These are phyloP conservation scores for Hymenoscyphus albidus DNA, from an alignment of 2,329 filamentous ascomycete genomes.

Conservation along the genomic window DNA sequence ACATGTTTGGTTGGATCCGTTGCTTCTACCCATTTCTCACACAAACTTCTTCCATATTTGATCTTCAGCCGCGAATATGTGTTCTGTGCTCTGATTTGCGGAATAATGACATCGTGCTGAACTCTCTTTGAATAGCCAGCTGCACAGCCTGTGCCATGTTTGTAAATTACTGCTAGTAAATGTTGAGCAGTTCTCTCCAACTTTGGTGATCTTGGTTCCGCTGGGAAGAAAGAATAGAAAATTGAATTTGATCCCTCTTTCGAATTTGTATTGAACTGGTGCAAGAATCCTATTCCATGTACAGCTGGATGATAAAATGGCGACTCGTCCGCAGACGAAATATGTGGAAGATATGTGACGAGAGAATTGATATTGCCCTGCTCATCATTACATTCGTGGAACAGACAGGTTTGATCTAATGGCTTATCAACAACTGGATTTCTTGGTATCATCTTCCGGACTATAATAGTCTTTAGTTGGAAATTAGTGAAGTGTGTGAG, in stretches of 20 bases:
- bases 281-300: slow-evolving; percentile 69
- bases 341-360: slow-evolving; percentile 77
- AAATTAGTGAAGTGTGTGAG: slow-evolving; percentile 46
- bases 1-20: slow-evolving; percentile 91
- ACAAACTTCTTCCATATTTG: slow-evolving; percentile 68
- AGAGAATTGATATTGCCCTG: slow-evolving; percentile 44
- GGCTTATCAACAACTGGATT: slow-evolving; percentile 72
- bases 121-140: slow-evolving; percentile 75
- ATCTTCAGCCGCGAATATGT: slow-evolving; percentile 78
- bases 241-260: slow-evolving; percentile 52
- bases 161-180: slow-evolving; percentile 65
- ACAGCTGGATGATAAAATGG: slow-evolving; percentile 89
- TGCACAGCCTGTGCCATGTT: slow-evolving; percentile 64
- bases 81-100: slow-evolving; percentile 73
- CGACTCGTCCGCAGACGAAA: slow-evolving; percentile 54
- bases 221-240: slow-evolving; percentile 54
- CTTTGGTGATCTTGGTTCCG: slow-evolving; percentile 39
- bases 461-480: slow-evolving; percentile 57
- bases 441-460: slow-evolving; percentile 75
- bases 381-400: slow-evolving; percentile 47
- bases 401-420: slow-evolving; percentile 78
- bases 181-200: slow-evolving; percentile 65
- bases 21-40: slow-evolving; percentile 75
- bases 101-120: slow-evolving; percentile 76
- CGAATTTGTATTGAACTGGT: slow-evolving; percentile 53